Percentiles rank a stretch among this genome's conserved stretches.
Evolutionary conservation across 306 rosid genomes (phyloP).

Genomic region (Cicer cuneatum): DNA sequence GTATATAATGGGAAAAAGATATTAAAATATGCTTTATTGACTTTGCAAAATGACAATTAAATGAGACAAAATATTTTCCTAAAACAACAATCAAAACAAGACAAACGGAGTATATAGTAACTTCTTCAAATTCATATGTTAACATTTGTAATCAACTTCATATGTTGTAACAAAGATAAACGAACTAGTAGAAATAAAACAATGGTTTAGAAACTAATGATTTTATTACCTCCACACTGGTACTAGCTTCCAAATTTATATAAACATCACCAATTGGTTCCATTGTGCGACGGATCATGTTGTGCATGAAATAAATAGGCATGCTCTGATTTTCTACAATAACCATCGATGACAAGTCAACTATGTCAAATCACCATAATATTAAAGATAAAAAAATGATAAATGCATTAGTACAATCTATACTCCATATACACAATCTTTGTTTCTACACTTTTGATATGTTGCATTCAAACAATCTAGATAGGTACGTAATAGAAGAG

Average conservation of each 20-base stretch:
- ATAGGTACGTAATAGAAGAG: background rate
- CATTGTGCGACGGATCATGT: too few species aligned
- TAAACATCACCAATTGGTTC: conserved; percentile 45
- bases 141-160: background rate
- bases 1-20: too few species aligned
- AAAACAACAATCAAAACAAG: too few species aligned
- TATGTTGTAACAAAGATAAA: conserved; percentile 7
- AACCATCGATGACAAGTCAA: conserved; percentile 12
- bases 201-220: conserved; percentile 7
- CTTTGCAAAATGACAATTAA: too few species aligned
- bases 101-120: too few species aligned
- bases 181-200: background rate
- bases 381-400: background rate
- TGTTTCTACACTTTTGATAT: conserved; percentile 3
- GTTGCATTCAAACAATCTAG: background rate
- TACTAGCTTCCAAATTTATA: conserved; percentile 63
- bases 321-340: conserved; percentile 55
- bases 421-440: background rate
- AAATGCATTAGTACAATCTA: background rate
- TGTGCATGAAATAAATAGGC: background rate
- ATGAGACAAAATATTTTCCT: too few species aligned
- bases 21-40: too few species aligned
- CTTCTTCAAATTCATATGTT: too few species aligned
- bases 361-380: background rate
- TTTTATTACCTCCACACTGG: conserved; percentile 61